phyloP scores from a whole-genome alignment of 2,329 filamentous ascomycete genomes.

The Cladophialophora psammophila region DNA sequence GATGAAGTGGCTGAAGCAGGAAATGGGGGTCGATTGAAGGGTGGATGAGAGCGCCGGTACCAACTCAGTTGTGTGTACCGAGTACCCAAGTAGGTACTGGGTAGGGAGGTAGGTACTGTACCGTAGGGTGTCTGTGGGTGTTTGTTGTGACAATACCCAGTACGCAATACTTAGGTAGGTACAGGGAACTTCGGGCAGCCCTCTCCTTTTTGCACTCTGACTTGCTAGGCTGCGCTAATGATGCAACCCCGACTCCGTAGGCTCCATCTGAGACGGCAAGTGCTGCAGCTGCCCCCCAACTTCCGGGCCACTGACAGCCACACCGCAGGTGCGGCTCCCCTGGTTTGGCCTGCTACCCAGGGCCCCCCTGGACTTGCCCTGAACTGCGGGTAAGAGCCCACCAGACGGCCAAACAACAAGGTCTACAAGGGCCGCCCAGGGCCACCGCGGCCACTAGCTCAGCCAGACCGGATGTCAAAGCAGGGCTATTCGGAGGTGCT shows the following conservation, averaged over 20 bases:
- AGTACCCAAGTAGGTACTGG: too few species aligned
- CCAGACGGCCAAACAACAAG: constrained; percentile 4
- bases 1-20: constrained; percentile 20
- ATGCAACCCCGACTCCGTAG: constrained; percentile 30
- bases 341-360: constrained; percentile 2
- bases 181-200: not conserved
- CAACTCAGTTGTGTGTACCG: not conserved
- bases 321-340: constrained; percentile 15
- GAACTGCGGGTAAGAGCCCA: constrained; percentile 8
- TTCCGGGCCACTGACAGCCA: constrained; percentile 15
- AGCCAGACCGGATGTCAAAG: constrained; percentile 12
- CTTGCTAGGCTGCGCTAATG: constrained; percentile 18
- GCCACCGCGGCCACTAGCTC: constrained; percentile 12
- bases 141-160: constrained; percentile 16
- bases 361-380: constrained; percentile 10
- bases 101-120: too few species aligned
- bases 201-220: constrained; percentile 26
- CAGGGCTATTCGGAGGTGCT: constrained; percentile 21
- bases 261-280: constrained; percentile 24
- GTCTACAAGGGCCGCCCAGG: constrained; percentile 4
- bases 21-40: constrained; percentile 23
- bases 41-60: not conserved
- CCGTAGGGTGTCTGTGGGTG: not conserved
- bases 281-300: constrained; percentile 21
- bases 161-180: too few species aligned